Evolutionary conservation across 805 yeast species (phyloP).

Genomic region (Candida chilensis): DNA sequence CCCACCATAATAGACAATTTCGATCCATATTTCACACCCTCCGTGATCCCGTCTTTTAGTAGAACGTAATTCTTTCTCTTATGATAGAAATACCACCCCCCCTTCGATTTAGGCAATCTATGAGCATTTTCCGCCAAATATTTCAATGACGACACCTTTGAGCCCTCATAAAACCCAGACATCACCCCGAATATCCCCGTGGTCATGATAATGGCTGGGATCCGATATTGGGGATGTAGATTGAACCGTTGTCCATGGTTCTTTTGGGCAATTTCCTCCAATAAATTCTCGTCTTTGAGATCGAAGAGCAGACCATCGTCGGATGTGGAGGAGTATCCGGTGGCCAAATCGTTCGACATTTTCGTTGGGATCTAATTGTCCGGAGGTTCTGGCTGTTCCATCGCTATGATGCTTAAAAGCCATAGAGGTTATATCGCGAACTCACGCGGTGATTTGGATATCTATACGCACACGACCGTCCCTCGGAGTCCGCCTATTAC

Average conservation of each 20-base stretch:
- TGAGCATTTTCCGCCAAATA: conserved; percentile 79
- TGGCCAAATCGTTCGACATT: neutral
- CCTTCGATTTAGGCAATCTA: conserved; percentile 64
- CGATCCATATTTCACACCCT: conserved; percentile 31
- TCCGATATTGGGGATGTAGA: conserved; percentile 34
- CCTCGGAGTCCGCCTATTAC: too few relatives aligned
- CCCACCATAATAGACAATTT: conserved; percentile 36
- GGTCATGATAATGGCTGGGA: conserved; percentile 27
- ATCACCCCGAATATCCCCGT: conserved; percentile 34
- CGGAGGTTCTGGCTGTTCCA: too few relatives aligned
- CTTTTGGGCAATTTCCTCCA: too few relatives aligned
- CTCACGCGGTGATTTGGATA: too few relatives aligned
- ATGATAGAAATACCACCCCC: conserved; percentile 87
- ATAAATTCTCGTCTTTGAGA: too few relatives aligned
- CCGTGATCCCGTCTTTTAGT: conserved; percentile 41
- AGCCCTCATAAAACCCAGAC: conserved; percentile 55
- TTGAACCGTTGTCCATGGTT: conserved; percentile 32
- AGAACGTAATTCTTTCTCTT: conserved; percentile 75
- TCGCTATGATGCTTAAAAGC: too few relatives aligned
- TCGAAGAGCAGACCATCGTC: too few relatives aligned
- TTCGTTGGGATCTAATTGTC: too few relatives aligned
- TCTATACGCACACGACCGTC: too few relatives aligned
- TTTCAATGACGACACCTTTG: conserved; percentile 41
- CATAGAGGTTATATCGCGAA: too few relatives aligned
- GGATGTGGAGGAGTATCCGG: too few relatives aligned